Conservation (phyloP, 1,284 basidiomycete genomes). For the Apiotrichum mycotoxinovorans region DNA sequence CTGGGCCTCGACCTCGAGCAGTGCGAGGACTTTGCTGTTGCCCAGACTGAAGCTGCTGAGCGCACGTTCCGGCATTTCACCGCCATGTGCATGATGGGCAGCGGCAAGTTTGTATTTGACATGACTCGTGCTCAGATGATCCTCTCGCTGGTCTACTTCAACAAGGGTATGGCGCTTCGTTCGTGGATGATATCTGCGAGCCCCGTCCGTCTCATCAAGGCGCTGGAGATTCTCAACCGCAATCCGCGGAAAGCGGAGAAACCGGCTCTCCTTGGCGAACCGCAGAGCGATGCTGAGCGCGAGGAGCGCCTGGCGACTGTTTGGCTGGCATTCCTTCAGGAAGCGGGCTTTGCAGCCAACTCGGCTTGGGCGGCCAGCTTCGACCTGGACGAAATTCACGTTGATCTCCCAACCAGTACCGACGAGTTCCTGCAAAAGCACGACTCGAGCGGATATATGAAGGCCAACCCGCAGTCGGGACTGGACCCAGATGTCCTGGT, state of each 20-base stretch:
- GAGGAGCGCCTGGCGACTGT: conserved; percentile 39
- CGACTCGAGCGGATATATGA: conserved; percentile 17
- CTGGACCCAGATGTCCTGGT: conserved; percentile 27
- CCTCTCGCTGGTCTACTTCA: conserved; percentile 32
- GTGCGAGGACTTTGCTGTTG: conserved; percentile 40
- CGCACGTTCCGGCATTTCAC: conserved; percentile 28
- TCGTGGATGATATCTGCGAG: conserved; percentile 34
- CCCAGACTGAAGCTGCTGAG: conserved; percentile 36
- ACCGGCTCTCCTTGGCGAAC: conserved; percentile 25
- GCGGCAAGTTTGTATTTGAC: conserved; percentile 34
- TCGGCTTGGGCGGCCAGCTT: conserved; percentile 31
- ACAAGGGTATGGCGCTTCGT: conserved; percentile 35
- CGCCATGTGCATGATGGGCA: conserved; percentile 30
- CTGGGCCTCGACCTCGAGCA: conserved; percentile 29
- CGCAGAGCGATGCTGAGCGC: conserved; percentile 26
- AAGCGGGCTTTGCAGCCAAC: conserved; percentile 34
- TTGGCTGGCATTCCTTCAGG: conserved; percentile 38
- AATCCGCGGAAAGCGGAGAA: conserved; percentile 28
- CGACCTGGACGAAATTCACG: conserved; percentile 24
- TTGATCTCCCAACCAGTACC: conserved; percentile 28
- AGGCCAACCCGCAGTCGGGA: conserved; percentile 35
- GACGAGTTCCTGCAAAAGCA: conserved; percentile 23
- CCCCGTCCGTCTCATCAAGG: conserved; percentile 32
- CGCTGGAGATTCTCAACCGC: conserved; percentile 35
- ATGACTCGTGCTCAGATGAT: conserved; percentile 38